Conservation (phyloP, 495 filamentous ascomycete species). For the Penicillium pulvis region DNA sequence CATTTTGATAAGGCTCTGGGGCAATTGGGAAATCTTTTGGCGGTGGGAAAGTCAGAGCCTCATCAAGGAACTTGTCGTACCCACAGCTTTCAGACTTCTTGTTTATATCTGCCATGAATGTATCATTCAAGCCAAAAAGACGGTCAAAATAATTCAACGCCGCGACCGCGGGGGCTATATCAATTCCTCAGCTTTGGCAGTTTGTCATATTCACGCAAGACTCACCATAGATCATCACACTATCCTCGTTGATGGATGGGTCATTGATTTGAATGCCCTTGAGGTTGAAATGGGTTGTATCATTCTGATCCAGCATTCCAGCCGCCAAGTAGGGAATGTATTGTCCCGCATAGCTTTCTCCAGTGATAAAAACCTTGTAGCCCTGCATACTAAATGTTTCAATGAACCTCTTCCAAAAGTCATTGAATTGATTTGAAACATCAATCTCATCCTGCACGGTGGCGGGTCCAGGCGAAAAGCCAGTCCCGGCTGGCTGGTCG, state of each 20-base stretch:
- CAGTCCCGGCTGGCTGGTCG: constrained; percentile 78
- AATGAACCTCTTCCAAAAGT: constrained; percentile 71
- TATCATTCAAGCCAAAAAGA: constrained; percentile 67
- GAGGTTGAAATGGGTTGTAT: constrained; percentile 67
- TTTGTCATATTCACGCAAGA: not conserved
- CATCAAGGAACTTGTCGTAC: constrained; percentile 61
- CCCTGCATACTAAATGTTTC: constrained; percentile 64
- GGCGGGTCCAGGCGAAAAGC: constrained; percentile 63
- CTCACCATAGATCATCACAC: constrained; percentile 39
- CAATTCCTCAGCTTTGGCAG: not conserved
- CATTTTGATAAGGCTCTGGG: constrained; percentile 27
- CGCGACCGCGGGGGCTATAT: constrained; percentile 57
- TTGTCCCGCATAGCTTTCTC: constrained; percentile 72
- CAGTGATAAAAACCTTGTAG: constrained; percentile 67
- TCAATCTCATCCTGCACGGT: constrained; percentile 66
- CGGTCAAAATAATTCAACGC: constrained; percentile 63
- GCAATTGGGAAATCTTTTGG: constrained; percentile 54
- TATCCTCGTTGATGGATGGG: constrained; percentile 58
- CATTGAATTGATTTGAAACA: constrained; percentile 66
- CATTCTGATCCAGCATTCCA: constrained; percentile 69
- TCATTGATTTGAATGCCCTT: constrained; percentile 71
- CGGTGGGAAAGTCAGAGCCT: constrained; percentile 70
- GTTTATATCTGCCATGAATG: constrained; percentile 62
- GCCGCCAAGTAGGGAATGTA: constrained; percentile 82
- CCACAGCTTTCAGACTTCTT: constrained; percentile 59